Conservation (phyloP, 1,284 basidiomycete species). For the Ceraceosorus bombacis region DNA sequence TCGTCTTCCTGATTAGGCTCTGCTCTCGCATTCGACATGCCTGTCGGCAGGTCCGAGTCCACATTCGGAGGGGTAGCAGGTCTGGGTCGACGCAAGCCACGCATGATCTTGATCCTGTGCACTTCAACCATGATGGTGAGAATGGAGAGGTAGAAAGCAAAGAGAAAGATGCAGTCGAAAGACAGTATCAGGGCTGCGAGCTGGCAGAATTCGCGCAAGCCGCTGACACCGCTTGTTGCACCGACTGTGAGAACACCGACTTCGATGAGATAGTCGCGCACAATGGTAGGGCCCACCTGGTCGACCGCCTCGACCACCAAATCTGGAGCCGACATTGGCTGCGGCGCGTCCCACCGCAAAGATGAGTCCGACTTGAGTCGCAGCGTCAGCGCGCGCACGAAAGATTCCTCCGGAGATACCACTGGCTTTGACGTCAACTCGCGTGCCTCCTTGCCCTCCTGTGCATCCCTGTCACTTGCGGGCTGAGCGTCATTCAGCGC, state of each 20-base stretch:
- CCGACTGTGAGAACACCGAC: constrained; percentile 81
- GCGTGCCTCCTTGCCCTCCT: constrained; percentile 8
- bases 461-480: constrained; percentile 17
- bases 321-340: constrained; percentile 62
- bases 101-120: constrained; percentile 57
- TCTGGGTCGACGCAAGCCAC: constrained; percentile 47
- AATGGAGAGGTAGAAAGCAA: constrained; percentile 81
- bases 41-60: constrained; percentile 34
- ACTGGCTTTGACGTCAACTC: background rate
- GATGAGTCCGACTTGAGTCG: constrained; percentile 45
- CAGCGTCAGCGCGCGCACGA: constrained; percentile 47
- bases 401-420: constrained; percentile 34
- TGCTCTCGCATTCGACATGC: constrained; percentile 12
- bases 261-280: constrained; percentile 87
- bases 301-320: constrained; percentile 77
- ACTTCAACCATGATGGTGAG: constrained; percentile 88
- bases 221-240: constrained; percentile 77
- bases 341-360: constrained; percentile 53
- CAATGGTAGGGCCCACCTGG: constrained; percentile 69
- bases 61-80: constrained; percentile 36
- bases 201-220: constrained; percentile 88
- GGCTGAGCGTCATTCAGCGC: constrained; percentile 16
- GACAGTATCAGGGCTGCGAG: constrained; percentile 77
- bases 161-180: constrained; percentile 79
- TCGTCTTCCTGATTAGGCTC: background rate